A percentile compares a stretch with the other conserved stretches of the same genome.
phyloP scores from a whole-genome alignment of 1,284 basidiomycete genomes.

The Cutaneotrichosporon sp. region DNA sequence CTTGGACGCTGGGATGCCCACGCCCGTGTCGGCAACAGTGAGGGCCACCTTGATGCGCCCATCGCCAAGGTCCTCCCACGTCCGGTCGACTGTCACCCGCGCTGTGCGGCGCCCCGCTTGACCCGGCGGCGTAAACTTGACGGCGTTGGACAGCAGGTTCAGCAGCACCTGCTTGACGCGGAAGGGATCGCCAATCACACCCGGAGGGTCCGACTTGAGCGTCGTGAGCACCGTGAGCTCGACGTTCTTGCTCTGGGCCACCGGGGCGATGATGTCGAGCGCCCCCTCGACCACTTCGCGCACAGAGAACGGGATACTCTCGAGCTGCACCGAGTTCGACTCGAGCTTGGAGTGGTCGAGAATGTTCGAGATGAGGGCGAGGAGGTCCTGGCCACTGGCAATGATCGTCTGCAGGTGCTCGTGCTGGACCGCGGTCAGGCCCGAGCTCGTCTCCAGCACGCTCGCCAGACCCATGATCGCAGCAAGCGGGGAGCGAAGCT shows the following conservation, averaged over 20 bases:
- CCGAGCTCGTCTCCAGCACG: conserved; percentile 49
- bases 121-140: conserved; percentile 44
- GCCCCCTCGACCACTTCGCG: conserved; percentile 47
- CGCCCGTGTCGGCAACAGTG: conserved; percentile 43
- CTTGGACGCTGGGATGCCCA: conserved; percentile 41
- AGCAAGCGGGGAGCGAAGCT: conserved; percentile 55
- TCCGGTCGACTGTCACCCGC: conserved; percentile 38
- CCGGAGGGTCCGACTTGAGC: conserved; percentile 40
- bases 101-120: conserved; percentile 22
- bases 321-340: conserved; percentile 52
- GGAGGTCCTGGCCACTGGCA: conserved; percentile 54
- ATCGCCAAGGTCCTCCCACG: conserved; percentile 24
- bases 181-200: conserved; percentile 45
- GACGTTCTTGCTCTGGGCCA: conserved; percentile 45
- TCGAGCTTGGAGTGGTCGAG: conserved; percentile 56
- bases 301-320: conserved; percentile 53
- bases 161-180: conserved; percentile 47
- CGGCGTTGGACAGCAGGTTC: conserved; percentile 46
- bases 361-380: conserved; percentile 56
- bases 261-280: conserved; percentile 44
- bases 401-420: conserved; percentile 56
- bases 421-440: conserved; percentile 49
- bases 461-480: conserved; percentile 51
- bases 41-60: conserved; percentile 30
- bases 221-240: conserved; percentile 43